Base-by-base conservation (phyloP, 805 yeast species). In the Blastobotrys attinorum region DNA sequence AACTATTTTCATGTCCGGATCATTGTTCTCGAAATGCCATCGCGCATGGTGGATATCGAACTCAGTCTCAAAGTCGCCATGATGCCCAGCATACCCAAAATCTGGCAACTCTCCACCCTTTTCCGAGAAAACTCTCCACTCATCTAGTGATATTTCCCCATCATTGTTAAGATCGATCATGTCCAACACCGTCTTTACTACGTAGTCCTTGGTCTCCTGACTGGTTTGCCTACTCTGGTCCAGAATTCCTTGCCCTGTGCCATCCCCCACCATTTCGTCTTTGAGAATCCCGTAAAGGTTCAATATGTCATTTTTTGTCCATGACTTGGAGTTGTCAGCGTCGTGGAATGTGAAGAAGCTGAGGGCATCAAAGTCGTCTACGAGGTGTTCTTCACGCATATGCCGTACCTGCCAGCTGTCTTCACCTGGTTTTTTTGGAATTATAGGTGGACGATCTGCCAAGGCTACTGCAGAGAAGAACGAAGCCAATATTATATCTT, bases 11-110 rank as follows among this genome's bases (percentile, higher is more conserved):
- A 88, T 87, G 43, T 85, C 88, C 1, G 96, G 96, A 60, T 88
- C 97, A 44, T 71, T 64, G 51, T 84, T 60, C n/a, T 59, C 53
- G 48, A 66, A 70, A 45, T 50, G 61, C 64, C 87, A 70, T 47
- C 80, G 75, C 97, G 97, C 90, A 62, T 89, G 97, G 61, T 89
- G 97, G 45, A 85, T 80, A 61, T 90, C 97, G 60, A 89, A 90
- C 60, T 89, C 97, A 53, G 77, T 74, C 63, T 89, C 97, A 58
- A 88, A 90, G 65, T 86, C 96, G 29, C 88, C 81, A 65, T 89
- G 96, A 58, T 89, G 96, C 22, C 96, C 96, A 23, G 97, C 97
- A 47, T 81, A 79, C 6, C 96, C 95, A 60, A 89, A 78, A 62
- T 90, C 97, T 1, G 97, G 97, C 57, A 90, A 75, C 49, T 76